Conservation (phyloP, 164 flowering plant species). For the Umbellularia californica region DNA sequence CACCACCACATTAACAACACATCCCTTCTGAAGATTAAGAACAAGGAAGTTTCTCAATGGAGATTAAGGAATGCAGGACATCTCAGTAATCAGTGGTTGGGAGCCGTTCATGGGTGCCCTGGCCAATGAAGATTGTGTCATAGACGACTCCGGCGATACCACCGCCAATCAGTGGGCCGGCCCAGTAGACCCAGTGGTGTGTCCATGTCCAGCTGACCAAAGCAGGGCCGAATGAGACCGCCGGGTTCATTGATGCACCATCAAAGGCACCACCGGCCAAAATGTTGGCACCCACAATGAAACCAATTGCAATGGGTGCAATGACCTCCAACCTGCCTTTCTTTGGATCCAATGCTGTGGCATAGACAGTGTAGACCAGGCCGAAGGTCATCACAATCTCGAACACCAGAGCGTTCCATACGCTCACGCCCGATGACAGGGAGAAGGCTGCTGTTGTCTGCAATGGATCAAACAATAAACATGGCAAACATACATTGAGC, state of each 20-base stretch:
- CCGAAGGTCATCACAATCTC: conserved; percentile 51
- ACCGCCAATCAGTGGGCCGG: conserved; percentile 36
- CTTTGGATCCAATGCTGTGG: conserved; percentile 39
- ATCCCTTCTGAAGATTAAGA: background rate
- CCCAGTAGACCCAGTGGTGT: conserved; percentile 47
- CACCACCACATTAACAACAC: background rate
- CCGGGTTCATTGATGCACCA: conserved; percentile 51
- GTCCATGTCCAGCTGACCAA: conserved; percentile 44
- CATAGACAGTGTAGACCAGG: conserved; percentile 43
- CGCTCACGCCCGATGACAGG: conserved; percentile 24
- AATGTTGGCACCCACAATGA: conserved; percentile 47
- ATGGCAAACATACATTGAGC: background rate
- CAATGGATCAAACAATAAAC: background rate
- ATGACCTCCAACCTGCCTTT: conserved; percentile 34
- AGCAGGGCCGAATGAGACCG: conserved; percentile 43
- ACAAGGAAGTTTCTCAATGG: background rate
- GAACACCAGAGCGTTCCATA: conserved; percentile 33
- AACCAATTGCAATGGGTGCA: conserved; percentile 45
- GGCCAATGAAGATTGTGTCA: conserved; percentile 28
- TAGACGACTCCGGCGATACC: conserved; percentile 34
- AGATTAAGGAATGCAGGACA: background rate
- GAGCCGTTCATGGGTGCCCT: conserved; percentile 32
- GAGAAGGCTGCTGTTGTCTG: conserved; percentile 32
- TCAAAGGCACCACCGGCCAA: conserved; percentile 45
- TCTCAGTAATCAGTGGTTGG: conserved; percentile 28